Base-by-base conservation (phyloP, 2,329 filamentous ascomycete genomes). In the Sporothrix variecibatus region DNA sequence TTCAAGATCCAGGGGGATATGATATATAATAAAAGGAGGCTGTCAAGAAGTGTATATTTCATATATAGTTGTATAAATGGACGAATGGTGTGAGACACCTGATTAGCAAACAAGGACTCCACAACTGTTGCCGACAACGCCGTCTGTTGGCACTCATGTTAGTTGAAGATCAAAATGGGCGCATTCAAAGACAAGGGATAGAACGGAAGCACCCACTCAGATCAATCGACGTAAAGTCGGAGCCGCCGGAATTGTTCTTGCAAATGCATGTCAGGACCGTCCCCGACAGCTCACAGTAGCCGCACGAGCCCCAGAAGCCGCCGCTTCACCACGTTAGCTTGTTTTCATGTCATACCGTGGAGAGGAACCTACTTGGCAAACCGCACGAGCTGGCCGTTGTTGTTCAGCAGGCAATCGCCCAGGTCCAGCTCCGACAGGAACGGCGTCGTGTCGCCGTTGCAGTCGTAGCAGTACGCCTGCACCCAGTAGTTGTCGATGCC, bases 401-500 rank as follows among this genome's bases (percentile, higher is more conserved):
- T 60, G 23, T 60, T 60, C 56, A 60, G 23, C 9, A 60, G 56
- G 23, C 56, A 60, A 23, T 60, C 56, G 56, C 56, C 56, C 15
- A 60, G 56, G 56, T 60, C 56, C 15, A 60, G 56, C 56, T 60
- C 56, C 56, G 23, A 60, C 23, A 60, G 23, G 56, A 60, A 60
- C 56, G 56, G 56, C 56, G 56, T 60, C 15, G 56, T 28, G 23
- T 31, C 56, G 56, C 56, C 56, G 23, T 60, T 60, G 56, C 56
- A 60, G 56, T 60, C 56, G 56, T 60, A 60, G 23, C 56, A 60
- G 56, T 60, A 12, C 23, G 56, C 56, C 56, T 60, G 56, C 56
- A 60, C 20, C 56, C 56, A 60, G 56, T 60, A 60, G 56, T 60
- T 60, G 56, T 60, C 56, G 56, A 60, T 28, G 56, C 56, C 56